phyloP scores from a whole-genome alignment of 495 filamentous ascomycete genomes.

The Extremus antarcticus region DNA sequence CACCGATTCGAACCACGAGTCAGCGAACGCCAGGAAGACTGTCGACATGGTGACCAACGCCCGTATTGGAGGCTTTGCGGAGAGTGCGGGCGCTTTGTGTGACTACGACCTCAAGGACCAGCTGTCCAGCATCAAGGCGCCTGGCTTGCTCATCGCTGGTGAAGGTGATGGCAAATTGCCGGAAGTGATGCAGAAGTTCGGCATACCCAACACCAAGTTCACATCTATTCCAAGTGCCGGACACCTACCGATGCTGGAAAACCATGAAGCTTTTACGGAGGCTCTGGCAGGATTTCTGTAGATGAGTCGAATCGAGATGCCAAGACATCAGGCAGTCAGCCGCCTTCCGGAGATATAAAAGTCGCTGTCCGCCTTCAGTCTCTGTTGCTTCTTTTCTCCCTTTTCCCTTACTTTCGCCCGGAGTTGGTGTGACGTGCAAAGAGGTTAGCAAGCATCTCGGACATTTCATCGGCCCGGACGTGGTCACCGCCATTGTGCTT shows the following conservation, averaged over 20 bases:
- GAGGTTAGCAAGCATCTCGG: too few relatives aligned
- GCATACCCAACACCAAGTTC: slow-evolving; percentile 50
- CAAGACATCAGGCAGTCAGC: neutral
- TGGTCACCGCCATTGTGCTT: too few relatives aligned
- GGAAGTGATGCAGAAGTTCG: slow-evolving; percentile 20
- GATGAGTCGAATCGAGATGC: neutral
- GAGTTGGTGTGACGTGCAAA: too few relatives aligned
- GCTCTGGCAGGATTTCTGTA: slow-evolving; percentile 17
- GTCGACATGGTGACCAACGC: slow-evolving; percentile 54
- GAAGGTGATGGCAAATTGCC: slow-evolving; percentile 58
- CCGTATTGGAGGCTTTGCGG: slow-evolving; percentile 56
- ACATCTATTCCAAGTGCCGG: slow-evolving; percentile 55
- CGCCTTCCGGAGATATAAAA: neutral
- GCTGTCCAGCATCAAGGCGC: slow-evolving; percentile 38
- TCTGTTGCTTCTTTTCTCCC: neutral
- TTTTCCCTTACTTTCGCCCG: neutral
- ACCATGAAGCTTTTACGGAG: slow-evolving; percentile 25
- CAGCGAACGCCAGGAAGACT: slow-evolving; percentile 40
- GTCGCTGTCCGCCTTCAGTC: neutral
- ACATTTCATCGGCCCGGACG: too few relatives aligned
- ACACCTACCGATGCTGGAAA: slow-evolving; percentile 76
- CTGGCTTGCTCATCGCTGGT: slow-evolving; percentile 51
- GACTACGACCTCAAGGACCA: slow-evolving; percentile 58
- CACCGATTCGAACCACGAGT: slow-evolving; percentile 48
- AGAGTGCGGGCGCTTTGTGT: slow-evolving; percentile 60